Conservation (phyloP, 1,284 basidiomycete species). For the Coniferiporia weirii region DNA sequence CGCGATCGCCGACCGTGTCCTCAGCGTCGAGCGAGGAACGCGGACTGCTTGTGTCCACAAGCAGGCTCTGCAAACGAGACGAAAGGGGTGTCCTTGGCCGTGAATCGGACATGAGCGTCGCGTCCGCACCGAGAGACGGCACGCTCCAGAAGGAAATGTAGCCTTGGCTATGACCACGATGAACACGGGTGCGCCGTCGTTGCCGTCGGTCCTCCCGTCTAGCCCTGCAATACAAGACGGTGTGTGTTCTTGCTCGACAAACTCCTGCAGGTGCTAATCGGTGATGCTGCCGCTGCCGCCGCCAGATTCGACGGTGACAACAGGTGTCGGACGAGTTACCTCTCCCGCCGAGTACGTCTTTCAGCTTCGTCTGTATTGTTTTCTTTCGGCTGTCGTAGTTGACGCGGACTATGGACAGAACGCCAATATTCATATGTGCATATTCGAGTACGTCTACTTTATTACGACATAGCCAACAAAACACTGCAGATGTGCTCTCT, state of each 20-base stretch:
- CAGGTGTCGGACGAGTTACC: slow-evolving; percentile 45
- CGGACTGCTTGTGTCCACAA: background rate
- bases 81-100: slow-evolving; percentile 14
- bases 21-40: slow-evolving; percentile 10
- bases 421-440: slow-evolving; percentile 61
- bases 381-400: background rate
- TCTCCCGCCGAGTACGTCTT: slow-evolving; percentile 45
- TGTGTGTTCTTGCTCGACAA: slow-evolving; percentile 26
- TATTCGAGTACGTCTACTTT: slow-evolving; percentile 37
- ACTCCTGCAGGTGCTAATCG: background rate
- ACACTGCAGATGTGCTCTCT: no score
- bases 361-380: background rate
- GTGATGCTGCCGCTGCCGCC: background rate
- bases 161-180: background rate
- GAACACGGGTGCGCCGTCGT: slow-evolving; percentile 19
- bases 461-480: slow-evolving; percentile 20
- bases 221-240: slow-evolving; percentile 49
- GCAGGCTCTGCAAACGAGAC: slow-evolving; percentile 10
- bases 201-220: slow-evolving; percentile 53
- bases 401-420: slow-evolving; percentile 33
- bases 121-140: background rate
- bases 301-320: slow-evolving; percentile 36
- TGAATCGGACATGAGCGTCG: background rate
- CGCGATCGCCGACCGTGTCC: slow-evolving; percentile 1
- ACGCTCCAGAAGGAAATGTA: background rate